These are phyloP conservation scores for Fusarium zealandicum DNA, from an alignment of 2,329 filamentous ascomycete genomes.

Conservation along the genomic window DNA sequence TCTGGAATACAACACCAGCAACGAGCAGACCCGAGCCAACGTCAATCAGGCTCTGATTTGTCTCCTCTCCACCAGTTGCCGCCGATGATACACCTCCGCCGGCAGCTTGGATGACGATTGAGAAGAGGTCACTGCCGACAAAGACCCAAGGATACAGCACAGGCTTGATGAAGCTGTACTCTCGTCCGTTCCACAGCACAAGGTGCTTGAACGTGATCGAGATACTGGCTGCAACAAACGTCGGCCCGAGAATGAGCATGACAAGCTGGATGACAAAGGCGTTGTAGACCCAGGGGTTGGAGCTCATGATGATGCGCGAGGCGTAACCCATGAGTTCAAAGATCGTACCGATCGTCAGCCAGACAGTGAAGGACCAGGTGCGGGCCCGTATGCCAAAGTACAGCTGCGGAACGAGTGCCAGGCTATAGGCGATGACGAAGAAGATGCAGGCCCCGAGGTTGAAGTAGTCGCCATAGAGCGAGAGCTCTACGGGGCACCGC, in stretches of 20 bases:
- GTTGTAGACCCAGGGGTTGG: slow-evolving; percentile 50
- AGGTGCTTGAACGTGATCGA: slow-evolving; percentile 55
- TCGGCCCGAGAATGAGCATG: slow-evolving; percentile 51
- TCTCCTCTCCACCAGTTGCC: slow-evolving; percentile 13
- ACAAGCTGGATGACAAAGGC: slow-evolving; percentile 53
- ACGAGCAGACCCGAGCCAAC: slow-evolving; percentile 29
- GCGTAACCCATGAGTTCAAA: slow-evolving; percentile 53
- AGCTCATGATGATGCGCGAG: slow-evolving; percentile 50
- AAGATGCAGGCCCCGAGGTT: slow-evolving; percentile 39
- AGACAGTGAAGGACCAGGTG: slow-evolving; percentile 50
- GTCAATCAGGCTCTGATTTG: slow-evolving; percentile 21
- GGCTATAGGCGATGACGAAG: slow-evolving; percentile 46
- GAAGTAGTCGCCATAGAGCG: slow-evolving; percentile 39
- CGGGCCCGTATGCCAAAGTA: slow-evolving; percentile 45
- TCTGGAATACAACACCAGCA: slow-evolving; percentile 35
- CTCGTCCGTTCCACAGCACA: slow-evolving; percentile 50
- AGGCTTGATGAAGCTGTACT: slow-evolving; percentile 48
- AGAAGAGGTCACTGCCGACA: slow-evolving; percentile 55
- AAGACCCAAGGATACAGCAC: slow-evolving; percentile 56
- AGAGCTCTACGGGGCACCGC: slow-evolving; percentile 33
- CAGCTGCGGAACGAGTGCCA: slow-evolving; percentile 46
- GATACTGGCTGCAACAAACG: slow-evolving; percentile 53
- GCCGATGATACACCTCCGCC: slow-evolving; percentile 32
- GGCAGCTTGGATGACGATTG: slow-evolving; percentile 38
- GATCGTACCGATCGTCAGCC: slow-evolving; percentile 47